Evolutionary conservation across 2,329 filamentous ascomycete genomes (phyloP), one percentile per base, ranked within the genome.

Genomic region (Ophiostoma triangulosporum): DNA sequence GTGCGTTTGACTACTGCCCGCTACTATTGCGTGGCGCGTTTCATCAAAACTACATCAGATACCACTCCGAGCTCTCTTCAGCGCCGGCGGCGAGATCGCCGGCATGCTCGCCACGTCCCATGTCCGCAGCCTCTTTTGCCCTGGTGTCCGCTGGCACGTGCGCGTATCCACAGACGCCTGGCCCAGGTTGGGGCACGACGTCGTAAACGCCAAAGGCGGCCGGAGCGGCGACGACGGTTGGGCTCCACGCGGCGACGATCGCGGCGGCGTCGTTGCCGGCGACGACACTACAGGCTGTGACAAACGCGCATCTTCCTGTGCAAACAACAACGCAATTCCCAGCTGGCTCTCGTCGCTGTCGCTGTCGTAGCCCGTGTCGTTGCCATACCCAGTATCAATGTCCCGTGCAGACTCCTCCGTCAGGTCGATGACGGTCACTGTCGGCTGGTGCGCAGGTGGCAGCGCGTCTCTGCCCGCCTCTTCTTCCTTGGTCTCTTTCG

Each of bases 71-170:
- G 54, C 49, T 22, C 57, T 48, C 51, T 57, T 56, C 33, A 59
- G 46, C 20, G 53, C 36, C 9, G 57, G 57, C 14, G 57, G 57
- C 26, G 56, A 57, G 6, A 57, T 48, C 14, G 32, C 29, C n/a
- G 55, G 43, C 15, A 15, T 17, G 20, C 14, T 15, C 4, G 22
- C 32, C 29, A 27, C 50, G 8, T 52, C 53, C 48, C 35, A 40
- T 11, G 20, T 27, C 15, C 27, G 7, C 14, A 31, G 26, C 3
- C 36, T 17, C 26, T 43, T 40, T 17, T n/a, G 26, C n/a, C n/a
- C n/a, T 31, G 43, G 29, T 46, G 40, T 20, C 3, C 24, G 40
- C 11, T 45, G 40, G 38, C 38, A n/a, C n/a, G n/a, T n/a, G n/a
- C n/a, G n/a, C n/a, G n/a, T n/a, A n/a, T n/a, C n/a, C n/a, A n/a